Evolutionary conservation across 2,329 filamentous ascomycete species (phyloP).

Genomic region (Cercospora nicotianae): DNA sequence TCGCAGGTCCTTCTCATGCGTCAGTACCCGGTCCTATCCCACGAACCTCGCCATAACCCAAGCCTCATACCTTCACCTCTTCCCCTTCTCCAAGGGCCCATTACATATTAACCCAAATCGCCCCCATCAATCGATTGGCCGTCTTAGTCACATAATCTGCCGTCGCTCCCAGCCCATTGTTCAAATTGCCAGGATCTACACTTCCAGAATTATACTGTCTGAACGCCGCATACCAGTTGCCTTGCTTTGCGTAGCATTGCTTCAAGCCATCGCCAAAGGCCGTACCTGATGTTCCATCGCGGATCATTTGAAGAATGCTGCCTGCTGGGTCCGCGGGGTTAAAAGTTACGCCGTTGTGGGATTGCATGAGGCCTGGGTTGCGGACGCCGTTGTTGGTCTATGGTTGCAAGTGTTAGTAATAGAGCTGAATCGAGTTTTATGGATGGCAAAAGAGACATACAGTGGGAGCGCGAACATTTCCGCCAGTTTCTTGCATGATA

Average conservation of each 20-base stretch:
- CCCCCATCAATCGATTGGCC: slow-evolving; percentile 50
- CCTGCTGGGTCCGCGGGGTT: slow-evolving; percentile 25
- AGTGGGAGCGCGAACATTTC: slow-evolving; percentile 11
- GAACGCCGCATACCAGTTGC: slow-evolving; percentile 45
- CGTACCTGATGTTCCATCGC: slow-evolving; percentile 49
- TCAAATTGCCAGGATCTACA: slow-evolving; percentile 10
- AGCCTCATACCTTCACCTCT: neutral
- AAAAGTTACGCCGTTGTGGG: slow-evolving; percentile 41
- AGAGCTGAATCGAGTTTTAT: neutral
- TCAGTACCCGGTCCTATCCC: neutral
- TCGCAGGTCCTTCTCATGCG: neutral
- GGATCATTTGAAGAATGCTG: slow-evolving; percentile 40
- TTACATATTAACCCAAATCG: slow-evolving; percentile 4
- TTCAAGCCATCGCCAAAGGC: slow-evolving; percentile 45
- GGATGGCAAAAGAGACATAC: neutral
- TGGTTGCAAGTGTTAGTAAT: slow-evolving; percentile 23
- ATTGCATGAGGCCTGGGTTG: slow-evolving; percentile 53
- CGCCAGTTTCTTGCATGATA: slow-evolving; percentile 15
- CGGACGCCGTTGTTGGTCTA: slow-evolving; percentile 40
- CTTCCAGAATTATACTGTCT: slow-evolving; percentile 46
- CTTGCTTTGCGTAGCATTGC: slow-evolving; percentile 40
- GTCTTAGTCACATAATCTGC: slow-evolving; percentile 55
- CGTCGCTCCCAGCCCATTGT: slow-evolving; percentile 49
- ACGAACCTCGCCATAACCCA: neutral
- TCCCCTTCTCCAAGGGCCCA: neutral